Evolutionary conservation across 2,329 filamentous ascomycete species (phyloP).

Genomic region (Sphaerostilbella broomeana): DNA sequence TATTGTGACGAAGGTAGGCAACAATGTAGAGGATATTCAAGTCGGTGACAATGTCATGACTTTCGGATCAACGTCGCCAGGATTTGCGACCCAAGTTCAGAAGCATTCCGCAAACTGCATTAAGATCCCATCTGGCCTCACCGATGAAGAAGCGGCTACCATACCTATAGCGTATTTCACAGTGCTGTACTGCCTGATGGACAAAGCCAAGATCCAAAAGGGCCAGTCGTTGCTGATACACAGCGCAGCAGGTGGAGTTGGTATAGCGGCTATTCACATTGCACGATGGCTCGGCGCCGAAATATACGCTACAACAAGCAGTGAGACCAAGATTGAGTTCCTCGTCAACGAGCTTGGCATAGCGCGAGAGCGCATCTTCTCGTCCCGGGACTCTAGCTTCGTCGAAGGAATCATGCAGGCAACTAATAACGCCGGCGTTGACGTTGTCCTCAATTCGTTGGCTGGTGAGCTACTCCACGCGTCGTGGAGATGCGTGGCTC

Average conservation of each 20-base stretch:
- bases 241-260: conserved; percentile 27
- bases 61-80: not conserved
- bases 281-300: conserved; percentile 23
- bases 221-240: conserved; percentile 32
- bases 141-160: conserved; percentile 1
- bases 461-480: conserved; percentile 24
- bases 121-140: not conserved
- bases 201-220: conserved; percentile 21
- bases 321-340: conserved; percentile 13
- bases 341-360: conserved; percentile 20
- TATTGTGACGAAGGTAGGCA: conserved; percentile 21
- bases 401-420: conserved; percentile 16
- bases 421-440: conserved; percentile 22
- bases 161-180: conserved; percentile 22
- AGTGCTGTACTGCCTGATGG: conserved; percentile 25
- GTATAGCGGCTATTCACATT: conserved; percentile 28
- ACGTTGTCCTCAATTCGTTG: conserved; percentile 27
- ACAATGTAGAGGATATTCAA: conserved; percentile 12
- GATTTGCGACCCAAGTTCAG: not conserved
- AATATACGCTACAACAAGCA: conserved; percentile 27
- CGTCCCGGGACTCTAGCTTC: conserved; percentile 21
- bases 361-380: conserved; percentile 20
- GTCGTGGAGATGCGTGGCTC: conserved; percentile 30
- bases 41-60: not conserved
- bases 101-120: too few relatives aligned